phyloP scores from a whole-genome alignment of 768 basidiomycete species.

The Heimioporus sp. region DNA sequence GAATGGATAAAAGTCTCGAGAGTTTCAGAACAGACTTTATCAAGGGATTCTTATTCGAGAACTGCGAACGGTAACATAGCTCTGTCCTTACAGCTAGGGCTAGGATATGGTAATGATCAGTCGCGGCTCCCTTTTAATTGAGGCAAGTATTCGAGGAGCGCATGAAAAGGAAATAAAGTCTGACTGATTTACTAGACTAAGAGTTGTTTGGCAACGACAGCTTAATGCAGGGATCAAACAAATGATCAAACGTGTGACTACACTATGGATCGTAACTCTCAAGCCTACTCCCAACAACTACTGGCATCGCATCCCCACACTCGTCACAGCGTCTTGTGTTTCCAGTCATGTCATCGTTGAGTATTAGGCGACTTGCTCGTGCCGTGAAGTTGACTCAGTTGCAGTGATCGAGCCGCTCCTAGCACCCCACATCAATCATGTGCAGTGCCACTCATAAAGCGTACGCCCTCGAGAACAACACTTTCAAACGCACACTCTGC shows the following conservation, averaged over 20 bases:
- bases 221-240: too few relatives aligned
- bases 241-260: not conserved
- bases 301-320: not conserved
- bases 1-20: too few relatives aligned
- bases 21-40: too few relatives aligned
- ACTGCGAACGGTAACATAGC: too few relatives aligned
- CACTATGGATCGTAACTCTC: not conserved
- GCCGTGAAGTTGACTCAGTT: slow-evolving; percentile 14
- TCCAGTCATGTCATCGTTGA: slow-evolving; percentile 29
- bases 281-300: slow-evolving; percentile 1
- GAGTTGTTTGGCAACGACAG: too few relatives aligned
- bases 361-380: slow-evolving; percentile 12
- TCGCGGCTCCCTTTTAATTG: too few relatives aligned
- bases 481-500: slow-evolving; percentile 40
- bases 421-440: slow-evolving; percentile 26
- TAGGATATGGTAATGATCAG: too few relatives aligned
- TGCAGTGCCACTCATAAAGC: slow-evolving; percentile 32
- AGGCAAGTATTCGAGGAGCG: too few relatives aligned
- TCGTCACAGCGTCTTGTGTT: not conserved
- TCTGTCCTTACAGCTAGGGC: too few relatives aligned
- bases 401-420: slow-evolving; percentile 25
- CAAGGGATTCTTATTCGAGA: too few relatives aligned
- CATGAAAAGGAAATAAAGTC: too few relatives aligned
- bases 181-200: too few relatives aligned
- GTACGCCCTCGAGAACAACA: slow-evolving; percentile 36